Percentiles rank a stretch among this genome's conserved stretches.
phyloP scores from a whole-genome alignment of 2,329 filamentous ascomycete species.

The Apiospora koreana region DNA sequence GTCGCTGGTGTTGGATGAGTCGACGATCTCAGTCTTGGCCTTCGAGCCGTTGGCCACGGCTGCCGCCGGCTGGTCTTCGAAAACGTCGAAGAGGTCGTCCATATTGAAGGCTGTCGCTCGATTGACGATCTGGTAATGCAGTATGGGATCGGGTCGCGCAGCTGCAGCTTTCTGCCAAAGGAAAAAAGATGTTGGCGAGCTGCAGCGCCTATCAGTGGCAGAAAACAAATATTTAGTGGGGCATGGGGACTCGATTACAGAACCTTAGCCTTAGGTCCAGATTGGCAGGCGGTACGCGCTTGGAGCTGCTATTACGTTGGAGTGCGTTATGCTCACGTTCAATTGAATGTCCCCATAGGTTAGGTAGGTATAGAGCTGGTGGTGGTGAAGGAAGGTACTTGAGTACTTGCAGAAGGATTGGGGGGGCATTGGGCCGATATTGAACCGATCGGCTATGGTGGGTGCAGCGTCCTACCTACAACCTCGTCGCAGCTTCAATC shows the following conservation, averaged over 20 bases:
- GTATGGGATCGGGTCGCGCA: neutral
- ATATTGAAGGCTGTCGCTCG: constrained; percentile 41
- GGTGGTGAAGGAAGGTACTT: neutral
- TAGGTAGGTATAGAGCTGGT: too few species aligned
- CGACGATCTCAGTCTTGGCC: constrained; percentile 37
- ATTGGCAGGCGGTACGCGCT: neutral
- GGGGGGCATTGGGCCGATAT: neutral
- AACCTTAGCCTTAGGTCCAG: neutral
- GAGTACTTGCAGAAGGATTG: neutral
- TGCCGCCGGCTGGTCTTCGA: constrained; percentile 63
- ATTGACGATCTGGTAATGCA: neutral
- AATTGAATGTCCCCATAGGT: too few species aligned
- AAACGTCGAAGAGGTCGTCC: constrained; percentile 83
- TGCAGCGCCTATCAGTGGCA: neutral
- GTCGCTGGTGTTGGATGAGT: constrained; percentile 19
- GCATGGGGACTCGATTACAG: neutral
- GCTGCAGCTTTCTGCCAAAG: neutral
- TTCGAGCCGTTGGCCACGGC: constrained; percentile 39
- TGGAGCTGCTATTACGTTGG: too few species aligned
- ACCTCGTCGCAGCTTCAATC: constrained; percentile 4
- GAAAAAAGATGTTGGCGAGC: neutral
- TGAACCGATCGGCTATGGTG: constrained; percentile 4
- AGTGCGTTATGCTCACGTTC: too few species aligned
- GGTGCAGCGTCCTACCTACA: neutral
- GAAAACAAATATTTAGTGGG: neutral